phyloP scores from a whole-genome alignment of 2,329 filamentous ascomycete genomes.

The Domatiomyces catenatus region DNA sequence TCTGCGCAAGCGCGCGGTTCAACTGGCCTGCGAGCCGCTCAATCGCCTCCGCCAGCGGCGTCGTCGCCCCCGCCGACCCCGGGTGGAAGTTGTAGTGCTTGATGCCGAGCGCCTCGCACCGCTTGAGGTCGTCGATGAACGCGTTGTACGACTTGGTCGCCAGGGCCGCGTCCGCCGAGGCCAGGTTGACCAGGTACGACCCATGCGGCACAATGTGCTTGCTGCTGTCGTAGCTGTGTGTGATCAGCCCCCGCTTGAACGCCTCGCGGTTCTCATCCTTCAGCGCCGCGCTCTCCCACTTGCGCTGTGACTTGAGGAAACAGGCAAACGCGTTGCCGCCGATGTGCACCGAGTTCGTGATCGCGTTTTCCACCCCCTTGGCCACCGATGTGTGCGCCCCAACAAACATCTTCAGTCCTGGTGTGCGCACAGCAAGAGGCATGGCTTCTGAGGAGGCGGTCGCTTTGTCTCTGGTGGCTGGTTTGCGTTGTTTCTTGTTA shows the following conservation, averaged over 20 bases:
- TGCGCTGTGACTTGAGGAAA: constrained; percentile 91
- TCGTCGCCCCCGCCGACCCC: constrained; percentile 58
- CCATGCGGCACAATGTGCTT: constrained; percentile 76
- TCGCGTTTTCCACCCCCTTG: constrained; percentile 83
- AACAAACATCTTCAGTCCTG: constrained; percentile 63
- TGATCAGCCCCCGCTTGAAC: constrained; percentile 54
- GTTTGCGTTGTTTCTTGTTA: constrained; percentile 10
- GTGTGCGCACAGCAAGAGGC: constrained; percentile 54
- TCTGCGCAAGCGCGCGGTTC: constrained; percentile 66
- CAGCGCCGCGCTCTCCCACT: constrained; percentile 76
- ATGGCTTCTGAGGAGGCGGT: constrained; percentile 31
- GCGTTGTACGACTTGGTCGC: constrained; percentile 69
- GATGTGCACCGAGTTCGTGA: constrained; percentile 62
- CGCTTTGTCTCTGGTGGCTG: constrained; percentile 41
- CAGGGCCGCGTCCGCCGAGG: constrained; percentile 64
- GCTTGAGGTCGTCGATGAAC: constrained; percentile 74
- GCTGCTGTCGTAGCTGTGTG: constrained; percentile 55
- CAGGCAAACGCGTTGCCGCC: constrained; percentile 84
- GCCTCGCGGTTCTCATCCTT: constrained; percentile 49
- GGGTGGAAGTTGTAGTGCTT: constrained; percentile 96
- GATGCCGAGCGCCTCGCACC: constrained; percentile 77
- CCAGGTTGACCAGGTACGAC: constrained; percentile 91
- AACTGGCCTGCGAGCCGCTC: constrained; percentile 65
- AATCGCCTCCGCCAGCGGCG: constrained; percentile 53
- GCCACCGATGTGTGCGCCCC: constrained; percentile 86